Evolutionary conservation across 176 grass and related monocot genomes (phyloP), one percentile per base, ranked within the genome.

Genomic region (Pharus latifolius): DNA sequence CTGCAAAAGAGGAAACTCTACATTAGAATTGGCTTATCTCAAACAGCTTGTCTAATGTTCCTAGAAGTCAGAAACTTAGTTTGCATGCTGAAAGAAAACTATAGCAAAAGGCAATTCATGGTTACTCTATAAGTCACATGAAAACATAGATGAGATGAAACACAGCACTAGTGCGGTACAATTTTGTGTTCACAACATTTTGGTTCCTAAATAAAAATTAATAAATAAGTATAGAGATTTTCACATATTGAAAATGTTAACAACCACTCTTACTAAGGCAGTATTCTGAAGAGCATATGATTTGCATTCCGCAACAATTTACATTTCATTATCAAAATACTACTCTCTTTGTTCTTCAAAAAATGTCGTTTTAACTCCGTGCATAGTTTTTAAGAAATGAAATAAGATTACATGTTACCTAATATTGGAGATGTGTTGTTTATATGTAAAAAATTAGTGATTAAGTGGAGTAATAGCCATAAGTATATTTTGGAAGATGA

Each of bases 1-100:
- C 95, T 91, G 87, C 71, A 91, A 55, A 71, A 81, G 56, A 6
- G 20, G 30, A 38, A 79, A 44, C 14, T 20, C 6, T 56, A 4
- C 56, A 67, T 65, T 62, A 64, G 45, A 38, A 25, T 13, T 63
- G 3, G 33, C 54, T 15, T 38, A 38, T 38, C 35, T 38, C 35
- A 38, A 5, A 38, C 6, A 38, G 6, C 6, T 38, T 38, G 9
- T 38, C 6, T 38, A 38, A 38, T n/a, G n/a, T n/a, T n/a, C n/a
- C n/a, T n/a, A n/a, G n/a, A n/a, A 38, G 35, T 9, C 8, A 5
- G 35, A 38, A 38, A 38, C 35, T 38, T 4, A 38, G 9, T 38
- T 9, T 38, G 6, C 4, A 38, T 76, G 53, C 0, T 42, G 31
- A 72, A 78, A 78, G 42, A 41, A 78, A 58, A 34, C 1, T 73